Evolutionary conservation across 306 rosid species (phyloP).

Genomic region (Pterocarpus santalinus): DNA sequence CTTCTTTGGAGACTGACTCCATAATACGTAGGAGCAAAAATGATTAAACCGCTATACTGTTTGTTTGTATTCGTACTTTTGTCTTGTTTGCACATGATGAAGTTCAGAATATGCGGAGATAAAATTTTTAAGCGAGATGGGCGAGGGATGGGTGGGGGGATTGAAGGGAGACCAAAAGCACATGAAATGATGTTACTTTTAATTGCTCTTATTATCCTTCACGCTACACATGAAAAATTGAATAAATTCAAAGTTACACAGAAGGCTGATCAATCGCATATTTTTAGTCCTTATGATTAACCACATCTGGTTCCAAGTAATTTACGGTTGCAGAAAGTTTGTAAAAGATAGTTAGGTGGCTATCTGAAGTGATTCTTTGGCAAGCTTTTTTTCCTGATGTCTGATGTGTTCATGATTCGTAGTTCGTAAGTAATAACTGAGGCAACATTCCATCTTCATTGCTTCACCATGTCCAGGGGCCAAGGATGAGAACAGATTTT

Average conservation of each 20-base stretch:
- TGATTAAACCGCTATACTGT: conserved; percentile 2
- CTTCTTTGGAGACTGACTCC: conserved; percentile 17
- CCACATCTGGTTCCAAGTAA: conserved; percentile 16
- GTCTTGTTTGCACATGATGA: conserved; percentile 36
- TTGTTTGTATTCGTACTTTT: conserved; percentile 5
- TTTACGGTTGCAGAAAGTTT: conserved; percentile 3
- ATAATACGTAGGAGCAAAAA: conserved; percentile 19
- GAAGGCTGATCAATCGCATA: neutral
- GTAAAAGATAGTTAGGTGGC: conserved; percentile 30
- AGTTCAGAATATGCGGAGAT: conserved; percentile 7
- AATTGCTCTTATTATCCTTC: neutral
- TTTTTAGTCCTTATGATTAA: conserved; percentile 10
- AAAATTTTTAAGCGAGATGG: conserved; percentile 14
- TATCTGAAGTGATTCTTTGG: conserved; percentile 38
- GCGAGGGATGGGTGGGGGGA: neutral
- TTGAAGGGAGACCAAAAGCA: neutral
- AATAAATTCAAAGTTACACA: neutral
- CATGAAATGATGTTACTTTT: conserved; percentile 22
- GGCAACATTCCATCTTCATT: conserved; percentile 37
- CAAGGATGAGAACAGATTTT: conserved; percentile 39
- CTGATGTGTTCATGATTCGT: conserved; percentile 19
- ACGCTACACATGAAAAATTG: neutral
- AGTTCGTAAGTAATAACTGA: conserved; percentile 4
- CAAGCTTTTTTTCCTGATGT: conserved; percentile 32
- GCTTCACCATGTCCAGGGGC: conserved; percentile 21